These are phyloP conservation scores for Biscutella laevigata DNA, from an alignment of 441 rosid species.

Conservation along the genomic window DNA sequence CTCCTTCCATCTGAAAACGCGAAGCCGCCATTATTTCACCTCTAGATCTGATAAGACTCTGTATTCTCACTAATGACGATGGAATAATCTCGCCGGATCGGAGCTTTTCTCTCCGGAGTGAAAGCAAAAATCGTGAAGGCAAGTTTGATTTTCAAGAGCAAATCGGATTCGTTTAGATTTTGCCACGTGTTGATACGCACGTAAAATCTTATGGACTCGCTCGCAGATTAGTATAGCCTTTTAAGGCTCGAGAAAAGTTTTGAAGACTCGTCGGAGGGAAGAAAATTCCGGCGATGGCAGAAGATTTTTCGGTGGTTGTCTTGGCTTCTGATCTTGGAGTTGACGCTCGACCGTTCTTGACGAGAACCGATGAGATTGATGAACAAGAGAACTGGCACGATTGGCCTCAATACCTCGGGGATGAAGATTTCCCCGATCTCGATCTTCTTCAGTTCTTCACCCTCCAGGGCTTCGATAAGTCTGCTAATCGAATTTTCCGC, in stretches of 20 bases:
- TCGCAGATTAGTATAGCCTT: not conserved
- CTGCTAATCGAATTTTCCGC: constrained; percentile 50
- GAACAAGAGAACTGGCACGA: constrained; percentile 68
- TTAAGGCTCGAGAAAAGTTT: not conserved
- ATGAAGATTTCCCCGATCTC: constrained; percentile 83
- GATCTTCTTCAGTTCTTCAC: constrained; percentile 56
- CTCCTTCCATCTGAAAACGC: constrained; percentile 47
- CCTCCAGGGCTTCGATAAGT: constrained; percentile 49
- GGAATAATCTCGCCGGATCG: no score
- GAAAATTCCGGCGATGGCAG: constrained; percentile 31
- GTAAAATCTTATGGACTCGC: not conserved
- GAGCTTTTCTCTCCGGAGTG: no score
- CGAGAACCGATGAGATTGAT: constrained; percentile 23
- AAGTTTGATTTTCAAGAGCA: not conserved
- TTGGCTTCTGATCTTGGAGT: constrained; percentile 83
- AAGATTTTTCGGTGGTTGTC: constrained; percentile 73
- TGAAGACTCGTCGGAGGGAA: not conserved
- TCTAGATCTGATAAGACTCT: no score
- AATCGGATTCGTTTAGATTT: not conserved
- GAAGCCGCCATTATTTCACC: constrained; percentile 60
- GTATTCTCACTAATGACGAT: no score
- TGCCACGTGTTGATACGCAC: constrained; percentile 18
- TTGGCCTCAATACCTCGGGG: constrained; percentile 50
- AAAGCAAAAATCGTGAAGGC: no score
- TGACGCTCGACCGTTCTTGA: constrained; percentile 64